Evolutionary conservation across 352 stramenopile genomes (phyloP).

Genomic region (Globisporangium camurandrum): DNA sequence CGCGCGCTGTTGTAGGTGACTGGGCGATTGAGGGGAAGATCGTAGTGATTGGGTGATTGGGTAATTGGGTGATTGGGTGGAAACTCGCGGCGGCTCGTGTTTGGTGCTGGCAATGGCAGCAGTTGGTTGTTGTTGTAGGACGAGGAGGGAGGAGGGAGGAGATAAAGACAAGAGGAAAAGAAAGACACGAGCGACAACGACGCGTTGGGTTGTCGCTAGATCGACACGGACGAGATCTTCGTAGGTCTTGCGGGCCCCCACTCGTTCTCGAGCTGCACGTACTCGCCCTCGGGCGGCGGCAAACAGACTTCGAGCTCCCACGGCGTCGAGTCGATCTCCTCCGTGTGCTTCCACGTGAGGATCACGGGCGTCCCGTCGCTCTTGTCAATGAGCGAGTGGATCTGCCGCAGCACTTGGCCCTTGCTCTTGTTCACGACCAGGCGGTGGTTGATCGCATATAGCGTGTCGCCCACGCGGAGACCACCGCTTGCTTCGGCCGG

Average conservation of each 20-base stretch:
- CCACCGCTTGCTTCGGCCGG: constrained; percentile 64
- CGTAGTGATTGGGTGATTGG: too few species aligned
- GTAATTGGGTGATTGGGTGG: too few species aligned
- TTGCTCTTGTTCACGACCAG: constrained; percentile 86
- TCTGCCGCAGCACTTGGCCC: constrained; percentile 75
- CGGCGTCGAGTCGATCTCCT: constrained; percentile 62
- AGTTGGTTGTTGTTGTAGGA: background rate
- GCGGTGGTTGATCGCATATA: constrained; percentile 83
- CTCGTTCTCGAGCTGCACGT: constrained; percentile 78
- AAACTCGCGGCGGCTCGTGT: too few species aligned
- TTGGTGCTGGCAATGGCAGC: background rate
- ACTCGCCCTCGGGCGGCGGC: constrained; percentile 71
- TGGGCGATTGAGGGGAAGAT: too few species aligned
- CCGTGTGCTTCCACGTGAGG: constrained; percentile 79
- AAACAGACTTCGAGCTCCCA: constrained; percentile 77
- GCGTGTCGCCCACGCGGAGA: constrained; percentile 67
- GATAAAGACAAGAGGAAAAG: background rate
- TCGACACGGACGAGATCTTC: constrained; percentile 82
- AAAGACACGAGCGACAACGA: constrained; percentile 6
- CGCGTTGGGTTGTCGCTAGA: constrained; percentile 27
- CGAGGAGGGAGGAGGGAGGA: background rate
- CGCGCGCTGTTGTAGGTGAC: background rate
- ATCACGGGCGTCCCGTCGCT: constrained; percentile 57
- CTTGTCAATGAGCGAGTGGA: constrained; percentile 71
- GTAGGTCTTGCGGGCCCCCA: constrained; percentile 72